phyloP scores from a whole-genome alignment of 805 yeast genomes.

The Saccharomycopsis microspora region DNA sequence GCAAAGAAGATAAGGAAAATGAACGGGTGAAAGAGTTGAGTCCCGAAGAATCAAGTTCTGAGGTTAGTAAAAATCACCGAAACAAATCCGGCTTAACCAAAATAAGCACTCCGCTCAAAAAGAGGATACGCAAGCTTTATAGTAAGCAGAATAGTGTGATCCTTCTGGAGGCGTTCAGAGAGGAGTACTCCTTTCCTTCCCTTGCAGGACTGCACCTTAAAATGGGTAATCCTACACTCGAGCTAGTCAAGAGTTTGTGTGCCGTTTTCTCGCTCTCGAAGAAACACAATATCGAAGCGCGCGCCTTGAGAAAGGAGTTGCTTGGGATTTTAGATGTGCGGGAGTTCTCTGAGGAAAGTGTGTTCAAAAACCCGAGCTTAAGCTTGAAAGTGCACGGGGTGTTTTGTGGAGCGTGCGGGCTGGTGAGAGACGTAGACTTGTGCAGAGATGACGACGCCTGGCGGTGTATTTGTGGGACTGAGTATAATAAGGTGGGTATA shows the following conservation, averaged over 20 bases:
- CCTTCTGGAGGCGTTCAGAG: conserved; percentile 48
- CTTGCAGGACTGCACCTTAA: conserved; percentile 62
- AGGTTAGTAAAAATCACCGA: conserved; percentile 18
- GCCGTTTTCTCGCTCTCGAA: conserved; percentile 62
- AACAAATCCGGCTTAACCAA: conserved; percentile 35
- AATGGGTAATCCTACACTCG: conserved; percentile 63
- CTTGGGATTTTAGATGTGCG: conserved; percentile 64
- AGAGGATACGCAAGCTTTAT: conserved; percentile 53
- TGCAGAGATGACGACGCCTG: conserved; percentile 51
- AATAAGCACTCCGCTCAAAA: conserved; percentile 45
- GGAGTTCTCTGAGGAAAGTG: conserved; percentile 72
- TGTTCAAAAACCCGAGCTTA: conserved; percentile 64
- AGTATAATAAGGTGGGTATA: conserved; percentile 52
- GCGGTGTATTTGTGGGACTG: conserved; percentile 59
- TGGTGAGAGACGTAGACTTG: conserved; percentile 65
- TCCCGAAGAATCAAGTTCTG: neutral
- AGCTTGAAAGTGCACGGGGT: conserved; percentile 56
- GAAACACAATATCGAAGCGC: conserved; percentile 56
- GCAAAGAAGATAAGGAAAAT: neutral
- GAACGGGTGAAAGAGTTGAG: neutral
- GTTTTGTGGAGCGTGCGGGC: conserved; percentile 71
- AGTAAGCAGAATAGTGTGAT: conserved; percentile 65
- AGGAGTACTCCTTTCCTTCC: conserved; percentile 61
- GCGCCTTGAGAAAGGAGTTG: conserved; percentile 65
- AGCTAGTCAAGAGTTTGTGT: conserved; percentile 63